These are phyloP conservation scores for Saturnispora sanitii DNA, from an alignment of 805 yeast species.

Conservation along the genomic window DNA sequence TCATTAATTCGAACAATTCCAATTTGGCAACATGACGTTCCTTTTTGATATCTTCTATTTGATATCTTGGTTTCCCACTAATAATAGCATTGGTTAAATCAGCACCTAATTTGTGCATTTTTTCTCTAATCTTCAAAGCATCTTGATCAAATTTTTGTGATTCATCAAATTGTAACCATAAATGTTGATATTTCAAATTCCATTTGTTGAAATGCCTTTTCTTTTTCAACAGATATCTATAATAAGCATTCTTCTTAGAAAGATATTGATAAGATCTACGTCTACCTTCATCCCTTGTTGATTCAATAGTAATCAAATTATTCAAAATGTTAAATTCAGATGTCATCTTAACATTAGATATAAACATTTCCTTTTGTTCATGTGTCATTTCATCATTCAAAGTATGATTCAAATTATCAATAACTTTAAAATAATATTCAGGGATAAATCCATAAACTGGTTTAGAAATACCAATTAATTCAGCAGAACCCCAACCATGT, in stretches of 20 bases:
- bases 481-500: constrained; percentile 10
- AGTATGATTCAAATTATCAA: constrained; percentile 13
- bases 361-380: constrained; percentile 10
- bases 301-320: constrained; percentile 8
- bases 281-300: not conserved
- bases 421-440: constrained; percentile 12
- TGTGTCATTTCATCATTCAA: constrained; percentile 10
- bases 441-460: constrained; percentile 9
- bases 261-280: not conserved
- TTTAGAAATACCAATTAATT: constrained; percentile 6
- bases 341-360: constrained; percentile 9
- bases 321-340: constrained; percentile 13
- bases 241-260: not conserved
- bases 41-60: not conserved
- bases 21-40: constrained; percentile 1
- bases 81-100: not conserved
- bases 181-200: constrained; percentile 6
- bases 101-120: constrained; percentile 4
- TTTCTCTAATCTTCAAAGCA: not conserved
- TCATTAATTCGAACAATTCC: constrained; percentile 1
- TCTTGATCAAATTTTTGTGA: constrained; percentile 1
- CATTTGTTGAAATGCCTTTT: constrained; percentile 3
- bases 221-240: not conserved
- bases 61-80: not conserved
- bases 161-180: constrained; percentile 2